Conservation (phyloP, 2,329 filamentous ascomycete species). For the Penicillium frequentans region DNA sequence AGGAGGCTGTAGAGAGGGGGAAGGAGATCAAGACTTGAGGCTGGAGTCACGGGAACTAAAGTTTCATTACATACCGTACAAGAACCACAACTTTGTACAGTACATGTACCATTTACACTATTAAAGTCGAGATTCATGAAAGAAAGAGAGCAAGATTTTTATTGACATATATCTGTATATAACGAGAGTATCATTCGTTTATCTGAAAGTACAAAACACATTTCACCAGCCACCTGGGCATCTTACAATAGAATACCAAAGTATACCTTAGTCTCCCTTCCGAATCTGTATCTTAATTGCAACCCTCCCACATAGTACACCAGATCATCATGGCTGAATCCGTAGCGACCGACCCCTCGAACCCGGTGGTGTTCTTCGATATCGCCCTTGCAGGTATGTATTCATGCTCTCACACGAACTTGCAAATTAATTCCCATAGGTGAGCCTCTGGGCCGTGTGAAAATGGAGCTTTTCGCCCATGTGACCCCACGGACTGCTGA, state of each 20-base stretch:
- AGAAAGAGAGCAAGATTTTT: no score
- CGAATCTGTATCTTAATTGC: not conserved
- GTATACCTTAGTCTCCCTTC: not conserved
- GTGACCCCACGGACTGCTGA: constrained; percentile 85
- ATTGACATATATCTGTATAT: no score
- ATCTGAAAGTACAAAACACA: no score
- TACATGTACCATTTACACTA: not conserved
- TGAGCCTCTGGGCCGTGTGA: constrained; percentile 81
- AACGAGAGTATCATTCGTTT: no score
- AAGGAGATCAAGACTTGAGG: constrained; percentile 1
- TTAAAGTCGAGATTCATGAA: not conserved
- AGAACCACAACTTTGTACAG: not conserved
- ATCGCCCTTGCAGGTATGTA: constrained; percentile 47
- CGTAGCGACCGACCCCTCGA: constrained; percentile 15
- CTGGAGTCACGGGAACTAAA: constrained; percentile 6
- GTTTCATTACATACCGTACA: not conserved
- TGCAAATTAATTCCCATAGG: constrained; percentile 52
- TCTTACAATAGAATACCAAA: not conserved
- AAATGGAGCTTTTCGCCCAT: constrained; percentile 86
- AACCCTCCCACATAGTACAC: not conserved
- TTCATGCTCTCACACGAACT: not conserved
- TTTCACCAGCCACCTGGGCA: no score
- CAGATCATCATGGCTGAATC: constrained; percentile 12
- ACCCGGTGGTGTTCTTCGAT: constrained; percentile 53
- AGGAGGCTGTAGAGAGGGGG: constrained; percentile 1